phyloP scores from a whole-genome alignment of 2,329 filamentous ascomycete species.

The Pestalotiopsis sp. region DNA sequence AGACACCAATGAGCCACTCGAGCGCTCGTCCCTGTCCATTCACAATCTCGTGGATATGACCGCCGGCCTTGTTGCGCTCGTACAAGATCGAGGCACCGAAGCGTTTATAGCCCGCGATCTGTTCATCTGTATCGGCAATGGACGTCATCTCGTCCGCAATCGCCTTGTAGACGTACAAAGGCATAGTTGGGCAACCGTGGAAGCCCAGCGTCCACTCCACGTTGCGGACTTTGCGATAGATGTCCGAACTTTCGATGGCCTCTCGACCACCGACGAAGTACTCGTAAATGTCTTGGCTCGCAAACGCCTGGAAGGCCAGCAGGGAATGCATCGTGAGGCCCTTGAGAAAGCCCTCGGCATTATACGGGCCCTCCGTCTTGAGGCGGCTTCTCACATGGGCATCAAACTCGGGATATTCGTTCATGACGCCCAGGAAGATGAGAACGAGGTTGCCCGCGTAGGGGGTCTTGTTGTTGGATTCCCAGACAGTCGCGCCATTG shows the following conservation, averaged over 20 bases:
- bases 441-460: not conserved
- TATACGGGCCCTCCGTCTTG: not conserved
- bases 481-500: not conserved
- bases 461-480: not conserved
- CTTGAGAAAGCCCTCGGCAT: not conserved
- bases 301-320: not conserved
- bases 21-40: not conserved
- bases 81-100: not conserved
- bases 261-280: not conserved
- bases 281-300: not conserved
- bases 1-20: not conserved
- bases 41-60: slow-evolving; percentile 14
- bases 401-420: not conserved
- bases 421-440: not conserved
- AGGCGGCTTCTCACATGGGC: not conserved
- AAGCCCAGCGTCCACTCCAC: slow-evolving; percentile 30
- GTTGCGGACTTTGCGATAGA: slow-evolving; percentile 25
- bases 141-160: slow-evolving; percentile 21
- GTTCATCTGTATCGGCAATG: not conserved
- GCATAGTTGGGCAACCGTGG: slow-evolving; percentile 46
- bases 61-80: not conserved
- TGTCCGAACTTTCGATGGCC: not conserved
- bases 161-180: slow-evolving; percentile 53
- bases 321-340: not conserved
- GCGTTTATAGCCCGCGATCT: not conserved